Evolutionary conservation across 352 stramenopile species (phyloP).

Genomic region (Pythium angustatum): DNA sequence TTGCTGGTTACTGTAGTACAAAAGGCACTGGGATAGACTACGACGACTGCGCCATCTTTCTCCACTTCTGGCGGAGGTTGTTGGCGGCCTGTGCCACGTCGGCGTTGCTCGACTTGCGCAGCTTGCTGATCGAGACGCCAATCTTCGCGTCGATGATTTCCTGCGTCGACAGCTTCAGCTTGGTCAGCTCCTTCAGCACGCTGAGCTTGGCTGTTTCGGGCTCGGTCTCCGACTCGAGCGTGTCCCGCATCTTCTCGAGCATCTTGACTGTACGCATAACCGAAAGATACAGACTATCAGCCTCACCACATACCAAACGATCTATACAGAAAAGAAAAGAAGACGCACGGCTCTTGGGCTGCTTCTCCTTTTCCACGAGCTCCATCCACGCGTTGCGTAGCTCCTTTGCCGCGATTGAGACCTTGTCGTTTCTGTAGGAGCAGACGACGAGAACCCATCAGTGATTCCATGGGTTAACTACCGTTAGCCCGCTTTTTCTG

Average conservation of each 20-base stretch:
- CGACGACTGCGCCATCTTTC: conserved; percentile 42
- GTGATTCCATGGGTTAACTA: background rate
- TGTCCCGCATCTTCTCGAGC: conserved; percentile 51
- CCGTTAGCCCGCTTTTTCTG: background rate
- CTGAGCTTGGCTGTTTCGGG: conserved; percentile 40
- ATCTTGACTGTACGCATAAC: conserved; percentile 21
- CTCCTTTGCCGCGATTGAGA: conserved; percentile 64
- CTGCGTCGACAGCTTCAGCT: conserved; percentile 65
- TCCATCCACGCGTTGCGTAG: conserved; percentile 77
- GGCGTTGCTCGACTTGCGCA: conserved; percentile 78
- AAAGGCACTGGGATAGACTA: background rate
- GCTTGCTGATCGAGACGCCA: conserved; percentile 67
- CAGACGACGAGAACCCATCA: conserved; percentile 4
- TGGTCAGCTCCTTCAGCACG: conserved; percentile 57
- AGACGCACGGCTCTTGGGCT: conserved; percentile 19
- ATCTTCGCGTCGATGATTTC: conserved; percentile 85
- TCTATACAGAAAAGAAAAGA: background rate
- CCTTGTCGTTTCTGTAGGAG: conserved; percentile 66
- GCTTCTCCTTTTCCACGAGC: conserved; percentile 46
- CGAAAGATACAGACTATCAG: background rate
- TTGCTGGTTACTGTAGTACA: too few relatives aligned
- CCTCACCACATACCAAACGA: background rate
- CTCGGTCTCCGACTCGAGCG: conserved; percentile 45
- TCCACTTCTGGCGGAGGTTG: conserved; percentile 81
- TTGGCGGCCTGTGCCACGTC: conserved; percentile 56